Base-by-base conservation (phyloP, 345 rosid species). In the Viola odorata region DNA sequence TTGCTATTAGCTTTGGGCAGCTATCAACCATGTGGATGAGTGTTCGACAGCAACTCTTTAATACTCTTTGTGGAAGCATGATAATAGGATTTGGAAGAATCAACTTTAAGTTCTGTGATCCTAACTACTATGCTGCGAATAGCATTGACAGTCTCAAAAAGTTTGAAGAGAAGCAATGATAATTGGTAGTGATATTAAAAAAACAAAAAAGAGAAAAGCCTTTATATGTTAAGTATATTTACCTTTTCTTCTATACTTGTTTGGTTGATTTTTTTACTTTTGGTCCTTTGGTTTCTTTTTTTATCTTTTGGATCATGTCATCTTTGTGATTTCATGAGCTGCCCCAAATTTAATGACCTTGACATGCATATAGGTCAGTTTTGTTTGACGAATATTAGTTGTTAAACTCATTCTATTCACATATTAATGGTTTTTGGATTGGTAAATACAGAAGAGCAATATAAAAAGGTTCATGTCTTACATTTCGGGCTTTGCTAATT, bases 161-260 rank as follows among this genome's bases (percentile, higher is more conserved):
- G 41, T 41, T 48, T 6, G 9, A 37, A 40, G 15, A 6, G 61
- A 47, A 40, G 48, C 23, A 13, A 49, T 23, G 13, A n/a, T 56
- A 12, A 38, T 0, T 42, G 39, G 13, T 5, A 50, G 17, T 12
- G 41, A 5, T 40, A 44, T 47, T 41, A 23, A 39, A 36, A 7
- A 16, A 50, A 23, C 14, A 36, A 7, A 16, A 50, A 44, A 16
- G 49, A 45, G 6, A 44, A 6, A 5, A 5, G 4, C 17, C 16
- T 15, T 41, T n/a, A 60, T 37, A 6, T 12, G 32, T 44, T 37
- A 48, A 44, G 63, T 23, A 45, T 59, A 59, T 56, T 40, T 45
- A 56, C 11, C 37, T 56, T 15, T 48, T 15, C 0, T 48, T 49
- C 7, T n/a, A n/a, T 39, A 48, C 37, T 50, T 50, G 17, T 61